Evolutionary conservation across 139 green algal species (phyloP).

Genomic region (Tetradesmus lagerheimii): DNA sequence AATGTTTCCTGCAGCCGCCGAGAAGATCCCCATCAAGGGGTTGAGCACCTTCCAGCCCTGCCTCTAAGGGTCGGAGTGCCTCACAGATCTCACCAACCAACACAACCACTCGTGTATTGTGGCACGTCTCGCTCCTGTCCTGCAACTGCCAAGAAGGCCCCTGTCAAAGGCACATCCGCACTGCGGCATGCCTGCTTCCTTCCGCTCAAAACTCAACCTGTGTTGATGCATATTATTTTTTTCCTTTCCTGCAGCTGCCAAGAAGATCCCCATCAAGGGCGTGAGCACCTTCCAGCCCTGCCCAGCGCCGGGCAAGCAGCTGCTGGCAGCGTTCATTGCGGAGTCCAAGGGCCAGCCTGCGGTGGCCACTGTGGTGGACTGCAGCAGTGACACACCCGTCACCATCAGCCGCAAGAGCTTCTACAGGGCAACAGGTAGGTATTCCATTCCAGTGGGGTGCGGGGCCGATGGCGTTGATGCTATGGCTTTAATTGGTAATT

Average conservation of each 20-base stretch:
- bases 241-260: constrained; percentile 39
- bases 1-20: constrained; percentile 45
- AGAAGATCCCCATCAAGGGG: constrained; percentile 79
- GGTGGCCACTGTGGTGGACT: constrained; percentile 45
- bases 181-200: too few relatives aligned
- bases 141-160: too few relatives aligned
- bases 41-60: constrained; percentile 69
- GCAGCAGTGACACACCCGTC: constrained; percentile 41
- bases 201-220: too few relatives aligned
- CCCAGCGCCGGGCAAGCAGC: constrained; percentile 40
- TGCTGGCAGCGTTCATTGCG: constrained; percentile 72
- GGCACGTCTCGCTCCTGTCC: too few relatives aligned
- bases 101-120: too few relatives aligned
- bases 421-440: constrained; percentile 61
- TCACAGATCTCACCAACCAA: too few relatives aligned
- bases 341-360: constrained; percentile 83
- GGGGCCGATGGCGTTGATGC: too few relatives aligned
- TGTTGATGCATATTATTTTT: too few relatives aligned
- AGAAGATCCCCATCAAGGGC: constrained; percentile 79
- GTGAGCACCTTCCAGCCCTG: constrained; percentile 69
- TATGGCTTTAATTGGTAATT: too few relatives aligned
- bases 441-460: too few relatives aligned
- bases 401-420: constrained; percentile 60
- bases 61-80: too few relatives aligned
- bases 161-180: too few relatives aligned